Percentiles rank a stretch among this genome's conserved stretches.
Conservation (phyloP, 805 yeast genomes). For the Saccharomycopsis babjevae region DNA sequence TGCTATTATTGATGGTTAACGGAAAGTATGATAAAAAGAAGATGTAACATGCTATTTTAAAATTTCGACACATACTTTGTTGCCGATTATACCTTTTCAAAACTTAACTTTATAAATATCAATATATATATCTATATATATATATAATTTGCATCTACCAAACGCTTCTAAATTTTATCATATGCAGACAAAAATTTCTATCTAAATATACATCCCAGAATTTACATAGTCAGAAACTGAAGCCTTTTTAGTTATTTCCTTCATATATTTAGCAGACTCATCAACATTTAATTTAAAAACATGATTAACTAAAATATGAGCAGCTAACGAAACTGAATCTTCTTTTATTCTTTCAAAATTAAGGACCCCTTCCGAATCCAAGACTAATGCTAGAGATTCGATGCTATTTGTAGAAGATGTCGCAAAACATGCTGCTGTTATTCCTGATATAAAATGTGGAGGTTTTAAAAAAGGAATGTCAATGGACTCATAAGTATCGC, state of each 20-base stretch:
- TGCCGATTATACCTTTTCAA: not conserved
- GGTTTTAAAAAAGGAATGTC: constrained; percentile 32
- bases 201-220: constrained; percentile 12
- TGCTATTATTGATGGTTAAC: too few species aligned
- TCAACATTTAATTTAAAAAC: not conserved
- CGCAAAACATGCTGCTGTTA: constrained; percentile 36
- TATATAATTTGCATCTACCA: not conserved
- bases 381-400: constrained; percentile 22
- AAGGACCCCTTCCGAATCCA: constrained; percentile 53
- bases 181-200: not conserved
- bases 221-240: constrained; percentile 2
- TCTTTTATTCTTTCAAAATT: constrained; percentile 40
- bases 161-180: not conserved
- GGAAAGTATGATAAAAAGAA: too few species aligned
- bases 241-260: not conserved
- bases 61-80: not conserved
- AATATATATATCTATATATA: not conserved
- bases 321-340: constrained; percentile 21
- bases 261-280: not conserved
- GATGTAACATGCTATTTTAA: not conserved
- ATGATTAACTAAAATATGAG: not conserved
- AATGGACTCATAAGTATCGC: constrained; percentile 18
- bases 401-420: constrained; percentile 9
- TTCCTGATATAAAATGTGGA: constrained; percentile 54
- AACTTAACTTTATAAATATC: not conserved